phyloP scores from a whole-genome alignment of 345 rosid species.

The Eucalyptus caleyi region DNA sequence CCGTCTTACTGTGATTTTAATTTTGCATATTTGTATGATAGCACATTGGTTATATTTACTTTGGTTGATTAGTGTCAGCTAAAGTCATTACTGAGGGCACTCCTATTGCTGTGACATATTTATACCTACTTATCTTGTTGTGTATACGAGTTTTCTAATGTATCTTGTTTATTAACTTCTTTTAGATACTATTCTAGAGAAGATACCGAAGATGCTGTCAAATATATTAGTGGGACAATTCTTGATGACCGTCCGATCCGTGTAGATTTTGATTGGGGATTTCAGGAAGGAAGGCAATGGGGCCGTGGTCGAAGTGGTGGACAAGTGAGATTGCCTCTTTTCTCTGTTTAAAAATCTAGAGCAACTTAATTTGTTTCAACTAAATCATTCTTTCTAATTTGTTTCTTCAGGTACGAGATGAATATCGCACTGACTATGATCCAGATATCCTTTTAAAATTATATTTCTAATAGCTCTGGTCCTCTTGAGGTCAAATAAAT shows the following conservation, averaged over 20 bases:
- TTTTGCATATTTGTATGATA: neutral
- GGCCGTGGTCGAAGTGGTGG: conserved; percentile 99
- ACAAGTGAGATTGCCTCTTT: conserved; percentile 36
- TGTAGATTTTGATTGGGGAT: conserved; percentile 99
- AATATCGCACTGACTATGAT: conserved; percentile 97
- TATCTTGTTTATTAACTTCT: neutral
- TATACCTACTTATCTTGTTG: neutral
- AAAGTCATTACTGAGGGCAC: neutral
- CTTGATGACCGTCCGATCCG: conserved; percentile 98
- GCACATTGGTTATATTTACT: neutral
- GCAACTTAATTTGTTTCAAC: neutral
- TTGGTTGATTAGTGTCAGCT: neutral
- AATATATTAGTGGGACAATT: conserved; percentile 88
- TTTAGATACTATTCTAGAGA: conserved; percentile 89
- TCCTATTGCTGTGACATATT: neutral
- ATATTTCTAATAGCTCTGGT: neutral
- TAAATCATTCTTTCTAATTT: neutral
- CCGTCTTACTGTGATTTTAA: neutral
- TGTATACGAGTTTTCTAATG: neutral
- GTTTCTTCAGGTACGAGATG: conserved; percentile 83
- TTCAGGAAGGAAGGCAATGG: conserved; percentile 98
- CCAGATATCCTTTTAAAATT: conserved; percentile 87
- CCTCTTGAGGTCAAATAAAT: neutral
- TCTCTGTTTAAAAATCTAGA: neutral
- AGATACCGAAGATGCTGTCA: conserved; percentile 93